phyloP scores from a whole-genome alignment of 805 yeast genomes.

The Yarrowia keelungensis region DNA sequence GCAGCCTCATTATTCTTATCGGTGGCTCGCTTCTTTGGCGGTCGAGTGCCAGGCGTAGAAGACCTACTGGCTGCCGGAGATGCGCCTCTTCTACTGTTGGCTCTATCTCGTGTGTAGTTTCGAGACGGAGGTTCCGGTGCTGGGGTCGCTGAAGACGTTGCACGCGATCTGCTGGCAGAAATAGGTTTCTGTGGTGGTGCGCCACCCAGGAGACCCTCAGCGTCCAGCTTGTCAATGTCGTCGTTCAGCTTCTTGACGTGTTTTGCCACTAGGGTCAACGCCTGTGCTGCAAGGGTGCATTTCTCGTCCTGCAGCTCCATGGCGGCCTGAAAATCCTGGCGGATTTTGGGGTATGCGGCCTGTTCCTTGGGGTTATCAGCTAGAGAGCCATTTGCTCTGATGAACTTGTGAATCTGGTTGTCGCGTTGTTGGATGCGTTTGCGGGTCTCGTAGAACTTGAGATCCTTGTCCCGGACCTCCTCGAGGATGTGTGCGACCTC shows the following conservation, averaged over 20 bases:
- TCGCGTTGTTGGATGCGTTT: constrained; percentile 75
- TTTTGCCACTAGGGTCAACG: constrained; percentile 75
- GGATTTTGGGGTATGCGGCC: constrained; percentile 66
- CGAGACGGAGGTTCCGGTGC: constrained; percentile 41
- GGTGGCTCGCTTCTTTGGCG: constrained; percentile 30
- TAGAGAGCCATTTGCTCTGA: constrained; percentile 81
- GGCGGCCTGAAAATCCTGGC: constrained; percentile 68
- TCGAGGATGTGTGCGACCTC: constrained; percentile 82
- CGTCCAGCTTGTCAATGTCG: constrained; percentile 76
- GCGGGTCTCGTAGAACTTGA: constrained; percentile 67
- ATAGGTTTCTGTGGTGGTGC: constrained; percentile 33
- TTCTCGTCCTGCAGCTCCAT: constrained; percentile 76
- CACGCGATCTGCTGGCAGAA: constrained; percentile 41
- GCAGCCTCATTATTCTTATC: constrained; percentile 4
- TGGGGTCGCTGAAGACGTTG: constrained; percentile 39
- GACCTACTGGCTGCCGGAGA: constrained; percentile 35
- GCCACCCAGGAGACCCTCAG: constrained; percentile 76
- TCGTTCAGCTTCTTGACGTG: constrained; percentile 76
- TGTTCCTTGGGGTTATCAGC: constrained; percentile 83
- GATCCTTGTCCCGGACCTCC: constrained; percentile 76
- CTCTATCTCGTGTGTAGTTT: constrained; percentile 35
- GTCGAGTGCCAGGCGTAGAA: constrained; percentile 35
- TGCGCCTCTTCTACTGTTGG: constrained; percentile 24
- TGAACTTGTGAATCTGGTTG: constrained; percentile 79
- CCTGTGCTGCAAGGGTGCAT: constrained; percentile 79